Percentiles rank a stretch among this genome's conserved stretches.
These are phyloP conservation scores for Ligustrum vulgare DNA, from an alignment of 257 asterid genomes.

Conservation along the genomic window DNA sequence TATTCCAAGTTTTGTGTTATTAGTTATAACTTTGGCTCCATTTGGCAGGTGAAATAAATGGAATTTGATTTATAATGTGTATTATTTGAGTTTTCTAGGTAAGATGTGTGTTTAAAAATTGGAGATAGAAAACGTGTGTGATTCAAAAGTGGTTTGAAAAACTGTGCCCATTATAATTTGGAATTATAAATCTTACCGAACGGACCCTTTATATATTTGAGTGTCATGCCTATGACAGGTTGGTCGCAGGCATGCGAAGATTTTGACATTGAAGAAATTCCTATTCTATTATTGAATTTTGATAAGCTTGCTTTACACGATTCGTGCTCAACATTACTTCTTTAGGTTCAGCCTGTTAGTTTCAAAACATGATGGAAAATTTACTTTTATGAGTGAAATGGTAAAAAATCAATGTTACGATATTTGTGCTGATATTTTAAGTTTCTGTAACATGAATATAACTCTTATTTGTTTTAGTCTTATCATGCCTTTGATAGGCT, in stretches of 20 bases:
- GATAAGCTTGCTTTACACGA: neutral
- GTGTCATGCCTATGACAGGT: neutral
- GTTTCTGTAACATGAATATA: slow-evolving; percentile 5
- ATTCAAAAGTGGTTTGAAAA: too few species aligned
- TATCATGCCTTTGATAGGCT: slow-evolving; percentile 13
- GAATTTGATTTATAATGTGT: too few species aligned
- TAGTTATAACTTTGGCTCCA: neutral
- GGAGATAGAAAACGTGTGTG: too few species aligned
- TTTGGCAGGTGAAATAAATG: too few species aligned
- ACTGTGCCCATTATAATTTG: too few species aligned
- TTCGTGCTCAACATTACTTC: neutral
- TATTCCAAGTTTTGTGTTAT: neutral
- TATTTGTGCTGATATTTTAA: slow-evolving; percentile 4
- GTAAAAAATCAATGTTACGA: slow-evolving; percentile 9
- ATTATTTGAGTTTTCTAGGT: too few species aligned
- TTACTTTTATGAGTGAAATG: neutral
- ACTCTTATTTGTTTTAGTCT: neutral
- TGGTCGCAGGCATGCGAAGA: neutral
- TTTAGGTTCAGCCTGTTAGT: neutral
- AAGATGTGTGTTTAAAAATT: too few species aligned
- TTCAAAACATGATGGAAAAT: neutral
- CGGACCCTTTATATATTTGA: neutral
- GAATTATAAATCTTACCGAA: too few species aligned
- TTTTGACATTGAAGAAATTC: neutral
- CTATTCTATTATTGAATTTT: neutral